Evolutionary conservation across 805 yeast genomes (phyloP).

Genomic region (Ogataea angusta): DNA sequence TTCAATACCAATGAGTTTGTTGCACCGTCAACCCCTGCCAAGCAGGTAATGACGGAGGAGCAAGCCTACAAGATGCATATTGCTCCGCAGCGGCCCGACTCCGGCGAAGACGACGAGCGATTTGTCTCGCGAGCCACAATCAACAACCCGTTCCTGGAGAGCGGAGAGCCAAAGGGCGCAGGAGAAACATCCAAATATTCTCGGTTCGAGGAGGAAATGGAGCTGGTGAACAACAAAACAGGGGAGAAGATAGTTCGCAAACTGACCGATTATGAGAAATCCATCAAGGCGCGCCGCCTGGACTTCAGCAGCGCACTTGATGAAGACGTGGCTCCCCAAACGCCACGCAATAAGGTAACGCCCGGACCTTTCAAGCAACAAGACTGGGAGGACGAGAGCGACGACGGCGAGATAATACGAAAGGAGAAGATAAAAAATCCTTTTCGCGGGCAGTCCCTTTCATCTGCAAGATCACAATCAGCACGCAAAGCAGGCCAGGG

Average conservation of each 20-base stretch:
- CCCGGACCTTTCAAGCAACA: constrained; percentile 12
- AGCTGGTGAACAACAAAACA: constrained; percentile 39
- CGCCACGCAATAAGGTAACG: constrained; percentile 16
- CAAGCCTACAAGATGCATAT: constrained; percentile 28
- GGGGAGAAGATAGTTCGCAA: constrained; percentile 35
- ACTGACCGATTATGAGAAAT: constrained; percentile 32
- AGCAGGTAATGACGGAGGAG: constrained; percentile 34
- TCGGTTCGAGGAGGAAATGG: constrained; percentile 37
- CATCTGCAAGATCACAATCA: not conserved
- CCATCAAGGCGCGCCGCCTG: constrained; percentile 39
- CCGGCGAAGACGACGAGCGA: constrained; percentile 21
- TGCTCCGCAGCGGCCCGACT: constrained; percentile 14
- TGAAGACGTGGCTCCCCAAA: constrained; percentile 9
- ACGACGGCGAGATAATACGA: constrained; percentile 18
- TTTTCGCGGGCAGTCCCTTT: constrained; percentile 12
- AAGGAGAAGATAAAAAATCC: constrained; percentile 26
- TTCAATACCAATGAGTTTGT: constrained; percentile 9
- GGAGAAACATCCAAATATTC: constrained; percentile 10
- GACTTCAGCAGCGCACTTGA: constrained; percentile 22
- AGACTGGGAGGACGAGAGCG: constrained; percentile 2
- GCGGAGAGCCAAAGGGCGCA: not conserved
- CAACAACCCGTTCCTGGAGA: constrained; percentile 32
- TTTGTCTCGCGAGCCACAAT: constrained; percentile 14
- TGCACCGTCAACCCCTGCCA: constrained; percentile 36
- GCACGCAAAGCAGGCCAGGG: not conserved